A percentile compares a stretch with the other conserved stretches of the same genome.
Evolutionary conservation across 495 filamentous ascomycete genomes (phyloP).

Genomic region (Beverwykella pulmonaria): DNA sequence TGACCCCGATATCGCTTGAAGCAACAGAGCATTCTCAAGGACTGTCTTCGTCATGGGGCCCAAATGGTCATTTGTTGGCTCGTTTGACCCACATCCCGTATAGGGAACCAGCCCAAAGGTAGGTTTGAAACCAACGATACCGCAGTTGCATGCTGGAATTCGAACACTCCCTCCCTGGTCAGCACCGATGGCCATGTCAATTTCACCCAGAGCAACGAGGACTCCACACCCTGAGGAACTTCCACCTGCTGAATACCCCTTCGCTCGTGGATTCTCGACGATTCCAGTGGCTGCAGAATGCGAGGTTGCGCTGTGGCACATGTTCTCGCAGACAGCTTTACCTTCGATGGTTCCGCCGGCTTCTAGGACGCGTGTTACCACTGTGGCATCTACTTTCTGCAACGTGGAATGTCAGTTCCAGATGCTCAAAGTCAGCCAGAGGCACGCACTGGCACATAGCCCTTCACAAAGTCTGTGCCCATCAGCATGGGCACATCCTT

Average conservation of each 20-base stretch:
- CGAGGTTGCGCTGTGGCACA: constrained; percentile 46
- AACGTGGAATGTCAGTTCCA: neutral
- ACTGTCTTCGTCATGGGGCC: constrained; percentile 52
- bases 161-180: constrained; percentile 66
- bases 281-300: constrained; percentile 46
- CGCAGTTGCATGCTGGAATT: constrained; percentile 51
- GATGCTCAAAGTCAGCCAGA: no score
- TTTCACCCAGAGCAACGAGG: constrained; percentile 54
- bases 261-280: constrained; percentile 47
- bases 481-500: constrained; percentile 40
- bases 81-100: constrained; percentile 42
- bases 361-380: constrained; percentile 53
- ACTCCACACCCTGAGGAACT: constrained; percentile 61
- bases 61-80: constrained; percentile 45
- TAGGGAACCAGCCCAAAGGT: constrained; percentile 47
- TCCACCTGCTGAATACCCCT: constrained; percentile 55
- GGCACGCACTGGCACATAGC: constrained; percentile 34
- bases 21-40: constrained; percentile 54
- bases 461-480: constrained; percentile 40
- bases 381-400: constrained; percentile 46
- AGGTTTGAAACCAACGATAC: constrained; percentile 48
- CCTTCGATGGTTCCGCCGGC: constrained; percentile 46
- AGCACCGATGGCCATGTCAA: constrained; percentile 60
- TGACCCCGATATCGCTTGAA: constrained; percentile 58
- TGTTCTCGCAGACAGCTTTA: constrained; percentile 50